Percentiles rank a stretch among this genome's conserved stretches.
Evolutionary conservation across 1,284 basidiomycete genomes (phyloP).

Genomic region (Anthracocystis panici-leucophaei): DNA sequence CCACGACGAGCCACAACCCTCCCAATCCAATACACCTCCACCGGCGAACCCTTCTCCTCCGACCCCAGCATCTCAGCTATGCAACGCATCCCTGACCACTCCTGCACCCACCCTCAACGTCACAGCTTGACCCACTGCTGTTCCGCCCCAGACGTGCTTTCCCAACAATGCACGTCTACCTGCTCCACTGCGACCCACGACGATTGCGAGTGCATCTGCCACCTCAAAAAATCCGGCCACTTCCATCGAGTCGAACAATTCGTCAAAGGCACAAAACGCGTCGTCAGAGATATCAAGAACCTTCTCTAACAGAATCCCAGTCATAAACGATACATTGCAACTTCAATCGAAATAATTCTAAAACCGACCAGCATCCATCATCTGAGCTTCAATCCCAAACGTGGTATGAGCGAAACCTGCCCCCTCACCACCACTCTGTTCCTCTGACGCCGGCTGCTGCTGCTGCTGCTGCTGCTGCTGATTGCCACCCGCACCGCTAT

Average conservation of each 20-base stretch:
- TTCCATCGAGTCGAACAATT: slow-evolving; percentile 48
- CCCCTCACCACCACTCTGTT: slow-evolving; percentile 10
- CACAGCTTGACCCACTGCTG: slow-evolving; percentile 21
- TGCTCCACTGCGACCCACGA: not conserved
- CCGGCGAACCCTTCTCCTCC: slow-evolving; percentile 34
- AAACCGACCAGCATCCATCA: slow-evolving; percentile 51
- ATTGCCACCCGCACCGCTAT: not conserved
- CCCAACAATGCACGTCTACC: slow-evolving; percentile 14
- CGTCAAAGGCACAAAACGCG: slow-evolving; percentile 42
- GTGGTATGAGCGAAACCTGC: slow-evolving; percentile 31
- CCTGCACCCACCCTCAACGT: slow-evolving; percentile 9
- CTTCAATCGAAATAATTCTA: not conserved
- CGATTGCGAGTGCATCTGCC: slow-evolving; percentile 17
- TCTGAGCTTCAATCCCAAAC: slow-evolving; percentile 47
- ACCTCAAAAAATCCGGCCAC: slow-evolving; percentile 27
- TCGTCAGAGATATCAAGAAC: slow-evolving; percentile 46
- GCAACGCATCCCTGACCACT: slow-evolving; percentile 46
- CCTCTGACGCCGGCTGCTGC: slow-evolving; percentile 1
- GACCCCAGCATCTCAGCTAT: slow-evolving; percentile 45
- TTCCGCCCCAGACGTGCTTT: slow-evolving; percentile 20
- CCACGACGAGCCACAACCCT: slow-evolving; percentile 13
- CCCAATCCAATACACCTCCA: slow-evolving; percentile 28
- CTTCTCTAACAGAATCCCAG: slow-evolving; percentile 15
- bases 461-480: slow-evolving; percentile 9
- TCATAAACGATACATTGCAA: not conserved